Evolutionary conservation across 1,284 basidiomycete species (phyloP), one percentile per base, ranked within the genome.

Genomic region (Trichosporon sp.): DNA sequence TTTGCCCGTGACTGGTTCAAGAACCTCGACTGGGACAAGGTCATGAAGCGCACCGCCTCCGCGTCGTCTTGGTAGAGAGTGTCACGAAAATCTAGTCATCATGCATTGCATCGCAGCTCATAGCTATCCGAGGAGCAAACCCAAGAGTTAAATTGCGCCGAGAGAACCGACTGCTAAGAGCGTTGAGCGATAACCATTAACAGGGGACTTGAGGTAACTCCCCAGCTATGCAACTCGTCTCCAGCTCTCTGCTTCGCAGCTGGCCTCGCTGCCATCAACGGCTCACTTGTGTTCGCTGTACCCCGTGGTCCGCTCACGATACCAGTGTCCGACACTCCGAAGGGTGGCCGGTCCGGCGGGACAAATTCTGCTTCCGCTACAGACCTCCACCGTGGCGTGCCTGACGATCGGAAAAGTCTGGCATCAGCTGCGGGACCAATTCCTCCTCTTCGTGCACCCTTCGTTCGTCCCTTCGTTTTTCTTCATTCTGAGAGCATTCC

Each of bases 1-100:
- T 99, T 96, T 87, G 85, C 97, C 77, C 89, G 88, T 78, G 88
- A 91, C 79, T 98, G 97, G 87, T 98, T 94, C 92, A 87, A 87
- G 46, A 91, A 90, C 66, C 84, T 99, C 73, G 88, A 99, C 84
- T 99, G 96, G 96, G 81, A 85, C 68, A 89, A 88, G 80, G 89
- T 93, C 71, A 76, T 69, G 61, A 73, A 74, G 46, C 69, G 76
- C 43, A 72, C 70, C 35, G 73, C 69, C 7, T 21, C 38, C 6
- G 61, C 68, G 11, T 54, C 51, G 2, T 46, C 73, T 21, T 74
- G 70, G 70, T 74, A 74, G 65, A 56, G 31, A 10, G 10, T 21
- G 14, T 43, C 51, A 26, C 40, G 51, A 54, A 51, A 54, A 54
- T 54, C 38, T 66, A 54, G 65, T 64, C 32, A 40, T 64, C 63